Percentiles rank a stretch among this genome's conserved stretches.
Evolutionary conservation across 768 basidiomycete species (phyloP).

Genomic region (Mycena rebaudengoi): DNA sequence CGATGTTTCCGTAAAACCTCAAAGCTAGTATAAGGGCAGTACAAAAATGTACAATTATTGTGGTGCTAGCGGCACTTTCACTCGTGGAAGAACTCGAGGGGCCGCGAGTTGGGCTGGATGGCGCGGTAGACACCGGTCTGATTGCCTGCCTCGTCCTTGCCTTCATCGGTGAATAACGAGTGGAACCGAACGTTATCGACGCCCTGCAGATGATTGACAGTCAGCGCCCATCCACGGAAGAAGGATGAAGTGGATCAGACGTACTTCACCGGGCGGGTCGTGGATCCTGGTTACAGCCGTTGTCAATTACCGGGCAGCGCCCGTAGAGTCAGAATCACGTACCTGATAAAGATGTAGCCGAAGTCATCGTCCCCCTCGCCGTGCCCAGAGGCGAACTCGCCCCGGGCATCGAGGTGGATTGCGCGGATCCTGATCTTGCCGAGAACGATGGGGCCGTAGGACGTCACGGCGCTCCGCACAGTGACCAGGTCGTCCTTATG

Average conservation of each 20-base stretch:
- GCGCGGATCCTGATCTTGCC: conserved; percentile 81
- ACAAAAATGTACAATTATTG: conserved; percentile 3
- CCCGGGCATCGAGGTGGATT: conserved; percentile 43
- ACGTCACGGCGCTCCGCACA: conserved; percentile 62
- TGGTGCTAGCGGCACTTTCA: conserved; percentile 36
- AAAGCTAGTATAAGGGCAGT: not conserved
- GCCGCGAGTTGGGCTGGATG: conserved; percentile 64
- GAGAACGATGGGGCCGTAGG: conserved; percentile 75
- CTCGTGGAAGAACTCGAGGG: conserved; percentile 78
- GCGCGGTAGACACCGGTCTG: conserved; percentile 64
- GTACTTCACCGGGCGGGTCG: conserved; percentile 76
- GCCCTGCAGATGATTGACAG: conserved; percentile 52
- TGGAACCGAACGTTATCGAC: conserved; percentile 74
- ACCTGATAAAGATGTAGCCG: conserved; percentile 12
- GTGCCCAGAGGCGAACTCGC: conserved; percentile 40
- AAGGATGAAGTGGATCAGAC: conserved; percentile 21
- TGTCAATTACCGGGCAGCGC: not conserved
- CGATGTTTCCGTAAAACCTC: not conserved
- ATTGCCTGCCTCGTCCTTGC: conserved; percentile 55
- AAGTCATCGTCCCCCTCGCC: conserved; percentile 47
- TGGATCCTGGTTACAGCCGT: conserved; percentile 66
- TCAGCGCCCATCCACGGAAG: not conserved
- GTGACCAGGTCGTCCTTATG: conserved; percentile 48
- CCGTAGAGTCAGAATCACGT: not conserved
- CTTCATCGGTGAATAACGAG: conserved; percentile 73